Conservation (phyloP, 257 asterid genomes). For the Salvia miltiorrhiza region DNA sequence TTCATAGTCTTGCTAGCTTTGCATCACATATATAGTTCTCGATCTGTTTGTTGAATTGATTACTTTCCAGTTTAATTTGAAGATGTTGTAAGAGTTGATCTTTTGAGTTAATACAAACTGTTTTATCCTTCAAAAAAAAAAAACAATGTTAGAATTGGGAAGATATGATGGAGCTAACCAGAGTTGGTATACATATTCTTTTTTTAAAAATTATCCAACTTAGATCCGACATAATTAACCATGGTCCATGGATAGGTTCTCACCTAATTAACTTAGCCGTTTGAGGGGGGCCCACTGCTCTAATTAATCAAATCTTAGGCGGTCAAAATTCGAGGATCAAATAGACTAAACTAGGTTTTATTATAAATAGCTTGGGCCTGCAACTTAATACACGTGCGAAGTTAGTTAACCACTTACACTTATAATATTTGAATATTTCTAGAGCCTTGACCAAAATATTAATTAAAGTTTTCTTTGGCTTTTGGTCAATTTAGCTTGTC, state of each 20-base stretch:
- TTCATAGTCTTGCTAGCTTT: too few species aligned
- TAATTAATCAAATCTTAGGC: neutral
- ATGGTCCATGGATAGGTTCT: neutral
- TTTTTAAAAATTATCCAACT: neutral
- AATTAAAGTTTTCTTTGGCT: too few species aligned
- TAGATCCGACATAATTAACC: neutral
- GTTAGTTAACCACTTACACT: neutral
- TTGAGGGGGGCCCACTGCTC: neutral
- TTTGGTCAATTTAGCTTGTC: too few species aligned
- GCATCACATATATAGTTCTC: too few species aligned
- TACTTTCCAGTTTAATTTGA: too few species aligned
- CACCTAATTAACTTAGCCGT: neutral
- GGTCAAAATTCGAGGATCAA: neutral
- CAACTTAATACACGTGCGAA: constrained; percentile 16
- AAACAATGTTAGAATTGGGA: too few species aligned
- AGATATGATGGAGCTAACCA: too few species aligned
- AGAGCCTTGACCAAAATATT: neutral
- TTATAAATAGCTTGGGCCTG: constrained; percentile 2
- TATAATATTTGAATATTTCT: constrained; percentile 5
- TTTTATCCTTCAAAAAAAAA: too few species aligned
- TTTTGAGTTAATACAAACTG: too few species aligned
- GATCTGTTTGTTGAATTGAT: too few species aligned
- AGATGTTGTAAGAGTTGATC: too few species aligned
- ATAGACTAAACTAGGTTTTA: neutral
- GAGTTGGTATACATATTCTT: too few species aligned